Evolutionary conservation across 2,329 filamentous ascomycete species (phyloP), one percentile per base, ranked within the genome.

Genomic region (Pyricularia pennisetigena): DNA sequence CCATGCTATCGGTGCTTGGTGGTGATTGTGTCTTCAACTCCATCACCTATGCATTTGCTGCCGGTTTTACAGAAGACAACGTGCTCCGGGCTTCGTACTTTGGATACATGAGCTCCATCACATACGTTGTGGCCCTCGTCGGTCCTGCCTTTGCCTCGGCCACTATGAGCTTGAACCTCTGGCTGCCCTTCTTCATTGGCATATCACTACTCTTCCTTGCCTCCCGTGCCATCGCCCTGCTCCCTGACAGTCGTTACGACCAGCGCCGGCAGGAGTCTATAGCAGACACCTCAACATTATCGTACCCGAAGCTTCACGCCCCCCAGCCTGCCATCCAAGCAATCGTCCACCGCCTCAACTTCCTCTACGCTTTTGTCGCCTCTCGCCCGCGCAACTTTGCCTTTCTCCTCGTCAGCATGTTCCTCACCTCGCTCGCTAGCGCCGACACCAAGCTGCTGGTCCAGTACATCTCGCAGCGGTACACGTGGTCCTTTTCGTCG

Each of bases 21-120:
- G 82, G 82, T 16, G 82, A 84, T 69, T 84, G 82, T 29, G 81
- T 84, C 16, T 81, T 84, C 72, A 83, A 82, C 69, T 83, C 82
- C 24, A 79, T 84, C 61, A 77, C 80, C 2, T 84, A 83, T 66
- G 74, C 79, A 1, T 76, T 83, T 5, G 80, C 81, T 0, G 79
- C 82, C 0, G 75, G 77, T 1, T 72, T 82, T 26, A 80, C 81
- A 0, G 78, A 82, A 5, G 80, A 83, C 66, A 75, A 78, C 63
- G 77, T 81, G 12, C 72, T 76, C 63, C 81, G 82, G 8, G 81
- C 82, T 9, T 80, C 81, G 2, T 83, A 82, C 71, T 84, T 84
- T 71, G 82, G 81, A 35, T 83, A 82, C 73, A 81, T 82, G 75
- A 82, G 80, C 71, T 82, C 82, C 3, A 73, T 83, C 6, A 78